Evolutionary conservation across 2,329 filamentous ascomycete genomes (phyloP).

Genomic region (Xylaria multiplex): DNA sequence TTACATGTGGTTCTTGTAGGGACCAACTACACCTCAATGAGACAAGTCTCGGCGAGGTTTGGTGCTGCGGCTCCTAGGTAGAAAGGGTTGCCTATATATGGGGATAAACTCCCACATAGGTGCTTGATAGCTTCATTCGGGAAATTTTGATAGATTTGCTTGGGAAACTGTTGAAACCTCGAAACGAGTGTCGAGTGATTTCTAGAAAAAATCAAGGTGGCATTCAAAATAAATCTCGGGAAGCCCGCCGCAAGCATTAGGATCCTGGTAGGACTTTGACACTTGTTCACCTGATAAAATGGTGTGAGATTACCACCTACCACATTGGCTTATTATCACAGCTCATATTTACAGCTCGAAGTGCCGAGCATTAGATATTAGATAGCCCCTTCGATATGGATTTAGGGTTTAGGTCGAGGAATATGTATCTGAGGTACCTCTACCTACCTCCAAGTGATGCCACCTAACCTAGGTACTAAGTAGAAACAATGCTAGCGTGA

Average conservation of each 20-base stretch:
- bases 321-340: neutral
- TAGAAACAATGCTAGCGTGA: neutral
- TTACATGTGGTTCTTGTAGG: constrained; percentile 19
- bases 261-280: constrained; percentile 18
- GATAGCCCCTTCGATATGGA: too few relatives aligned
- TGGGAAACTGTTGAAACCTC: neutral
- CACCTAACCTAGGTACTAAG: too few relatives aligned
- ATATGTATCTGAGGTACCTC: neutral
- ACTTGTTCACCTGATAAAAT: constrained; percentile 6
- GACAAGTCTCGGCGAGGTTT: neutral
- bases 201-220: constrained; percentile 19
- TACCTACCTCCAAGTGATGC: neutral
- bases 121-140: neutral
- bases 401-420: neutral
- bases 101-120: neutral
- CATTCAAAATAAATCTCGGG: constrained; percentile 7
- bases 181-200: neutral
- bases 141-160: neutral
- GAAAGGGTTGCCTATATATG: neutral
- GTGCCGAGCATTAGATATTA: neutral
- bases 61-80: too few relatives aligned
- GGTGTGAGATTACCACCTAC: constrained; percentile 4
- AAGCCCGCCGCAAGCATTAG: constrained; percentile 20
- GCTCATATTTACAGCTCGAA: neutral
- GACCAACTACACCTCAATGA: constrained; percentile 2